These are phyloP conservation scores for Cercospora janseana DNA, from an alignment of 2,329 filamentous ascomycete species.

Conservation along the genomic window DNA sequence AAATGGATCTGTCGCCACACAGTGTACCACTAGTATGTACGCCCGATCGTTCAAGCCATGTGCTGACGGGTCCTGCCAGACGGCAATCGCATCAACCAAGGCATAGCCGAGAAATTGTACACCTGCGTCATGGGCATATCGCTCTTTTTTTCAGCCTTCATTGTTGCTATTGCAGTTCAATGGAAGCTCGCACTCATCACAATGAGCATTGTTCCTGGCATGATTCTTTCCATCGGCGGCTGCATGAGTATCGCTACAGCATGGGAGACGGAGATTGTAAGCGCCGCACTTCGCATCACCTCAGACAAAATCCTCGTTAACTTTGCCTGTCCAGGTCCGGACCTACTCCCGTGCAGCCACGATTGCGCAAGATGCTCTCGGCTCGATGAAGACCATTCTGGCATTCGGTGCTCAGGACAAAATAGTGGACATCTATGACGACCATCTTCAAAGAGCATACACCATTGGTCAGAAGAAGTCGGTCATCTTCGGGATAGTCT, in stretches of 20 bases:
- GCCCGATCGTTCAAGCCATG: too few species aligned
- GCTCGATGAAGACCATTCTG: background rate
- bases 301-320: too few species aligned
- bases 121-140: conserved; percentile 36
- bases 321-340: too few species aligned
- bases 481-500: conserved; percentile 43
- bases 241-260: conserved; percentile 37
- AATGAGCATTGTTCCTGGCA: conserved; percentile 49
- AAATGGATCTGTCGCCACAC: conserved; percentile 42
- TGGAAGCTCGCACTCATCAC: conserved; percentile 49
- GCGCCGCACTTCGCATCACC: conserved; percentile 41
- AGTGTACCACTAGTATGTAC: conserved; percentile 25
- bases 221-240: conserved; percentile 35
- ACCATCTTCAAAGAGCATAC: conserved; percentile 43
- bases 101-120: conserved; percentile 43
- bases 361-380: background rate
- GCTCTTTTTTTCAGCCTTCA: conserved; percentile 41
- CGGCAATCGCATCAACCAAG: conserved; percentile 40
- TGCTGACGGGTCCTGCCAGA: too few species aligned
- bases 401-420: conserved; percentile 1
- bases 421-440: conserved; percentile 48
- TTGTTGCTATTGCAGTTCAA: conserved; percentile 42
- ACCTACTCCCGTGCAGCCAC: background rate
- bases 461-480: conserved; percentile 47
- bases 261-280: conserved; percentile 39